phyloP scores from a whole-genome alignment of 83 land plant species.

The Diphasiastrum complanatum region DNA sequence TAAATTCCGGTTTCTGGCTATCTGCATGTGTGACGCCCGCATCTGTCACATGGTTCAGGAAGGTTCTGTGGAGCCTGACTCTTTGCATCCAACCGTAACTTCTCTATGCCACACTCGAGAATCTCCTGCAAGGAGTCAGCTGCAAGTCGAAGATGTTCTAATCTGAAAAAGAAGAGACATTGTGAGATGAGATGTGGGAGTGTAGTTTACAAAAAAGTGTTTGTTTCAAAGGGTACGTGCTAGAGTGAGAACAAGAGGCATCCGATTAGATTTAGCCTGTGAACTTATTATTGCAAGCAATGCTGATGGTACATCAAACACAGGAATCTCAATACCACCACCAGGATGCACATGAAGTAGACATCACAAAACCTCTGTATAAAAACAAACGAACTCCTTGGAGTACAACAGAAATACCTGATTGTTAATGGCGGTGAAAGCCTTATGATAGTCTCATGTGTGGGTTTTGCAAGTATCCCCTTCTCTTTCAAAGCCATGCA shows the following conservation, averaged over 20 bases:
- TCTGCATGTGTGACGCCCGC: too few species aligned
- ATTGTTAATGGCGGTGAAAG: slow-evolving; percentile 92
- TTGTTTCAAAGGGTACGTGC: not conserved
- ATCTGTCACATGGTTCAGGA: slow-evolving; percentile 64
- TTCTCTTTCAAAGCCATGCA: slow-evolving; percentile 86
- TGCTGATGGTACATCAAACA: too few species aligned
- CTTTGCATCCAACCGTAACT: slow-evolving; percentile 40
- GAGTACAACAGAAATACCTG: slow-evolving; percentile 36
- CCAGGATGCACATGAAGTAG: not conserved
- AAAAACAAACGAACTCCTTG: not conserved
- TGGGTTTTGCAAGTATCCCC: slow-evolving; percentile 96
- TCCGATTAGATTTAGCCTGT: too few species aligned
- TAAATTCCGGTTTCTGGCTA: too few species aligned
- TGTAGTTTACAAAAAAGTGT: not conserved
- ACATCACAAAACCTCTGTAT: not conserved
- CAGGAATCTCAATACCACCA: not conserved
- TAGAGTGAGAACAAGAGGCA: not conserved
- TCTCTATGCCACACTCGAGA: slow-evolving; percentile 63
- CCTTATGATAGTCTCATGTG: slow-evolving; percentile 89
- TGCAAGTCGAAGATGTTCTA: slow-evolving; percentile 72
- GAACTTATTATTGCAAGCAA: too few species aligned
- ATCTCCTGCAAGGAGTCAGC: slow-evolving; percentile 71
- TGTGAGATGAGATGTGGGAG: not conserved
- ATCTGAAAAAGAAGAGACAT: slow-evolving; percentile 34
- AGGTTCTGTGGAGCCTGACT: slow-evolving; percentile 6